Percentiles rank a stretch among this genome's conserved stretches.
Evolutionary conservation across 2,329 filamentous ascomycete genomes (phyloP).

Genomic region (Kalmusia sp.): DNA sequence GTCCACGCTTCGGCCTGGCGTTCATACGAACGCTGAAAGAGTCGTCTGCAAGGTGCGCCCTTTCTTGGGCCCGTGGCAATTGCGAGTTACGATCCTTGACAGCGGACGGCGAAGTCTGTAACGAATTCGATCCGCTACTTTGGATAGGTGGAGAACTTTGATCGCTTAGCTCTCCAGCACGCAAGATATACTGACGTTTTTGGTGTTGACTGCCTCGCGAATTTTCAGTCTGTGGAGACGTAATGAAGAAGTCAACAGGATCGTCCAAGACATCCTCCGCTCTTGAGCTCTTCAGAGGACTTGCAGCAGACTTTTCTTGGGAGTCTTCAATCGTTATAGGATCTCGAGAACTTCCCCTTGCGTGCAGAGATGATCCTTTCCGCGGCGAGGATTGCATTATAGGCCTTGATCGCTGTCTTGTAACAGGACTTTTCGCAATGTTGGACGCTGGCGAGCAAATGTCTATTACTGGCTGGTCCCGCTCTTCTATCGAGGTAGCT

Average conservation of each 20-base stretch:
- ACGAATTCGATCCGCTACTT: too few species aligned
- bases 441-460: background rate
- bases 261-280: background rate
- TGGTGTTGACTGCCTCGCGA: background rate
- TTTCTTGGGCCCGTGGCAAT: too few species aligned
- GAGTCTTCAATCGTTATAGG: conserved; percentile 38
- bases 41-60: too few species aligned
- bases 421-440: background rate
- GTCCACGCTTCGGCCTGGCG: too few species aligned
- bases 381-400: background rate
- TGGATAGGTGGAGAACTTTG: too few species aligned
- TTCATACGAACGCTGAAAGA: too few species aligned
- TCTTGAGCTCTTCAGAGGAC: background rate
- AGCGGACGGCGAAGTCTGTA: too few species aligned
- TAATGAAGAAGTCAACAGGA: background rate
- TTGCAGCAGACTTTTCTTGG: conserved; percentile 21
- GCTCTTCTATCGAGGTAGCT: background rate
- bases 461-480: background rate
- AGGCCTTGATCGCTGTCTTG: background rate
- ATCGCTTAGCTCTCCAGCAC: background rate
- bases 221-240: background rate
- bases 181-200: background rate
- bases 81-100: too few species aligned
- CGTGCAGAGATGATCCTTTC: background rate
- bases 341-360: conserved; percentile 21